Evolutionary conservation across 306 rosid species (phyloP).

Genomic region (Acacia crassicarpa): DNA sequence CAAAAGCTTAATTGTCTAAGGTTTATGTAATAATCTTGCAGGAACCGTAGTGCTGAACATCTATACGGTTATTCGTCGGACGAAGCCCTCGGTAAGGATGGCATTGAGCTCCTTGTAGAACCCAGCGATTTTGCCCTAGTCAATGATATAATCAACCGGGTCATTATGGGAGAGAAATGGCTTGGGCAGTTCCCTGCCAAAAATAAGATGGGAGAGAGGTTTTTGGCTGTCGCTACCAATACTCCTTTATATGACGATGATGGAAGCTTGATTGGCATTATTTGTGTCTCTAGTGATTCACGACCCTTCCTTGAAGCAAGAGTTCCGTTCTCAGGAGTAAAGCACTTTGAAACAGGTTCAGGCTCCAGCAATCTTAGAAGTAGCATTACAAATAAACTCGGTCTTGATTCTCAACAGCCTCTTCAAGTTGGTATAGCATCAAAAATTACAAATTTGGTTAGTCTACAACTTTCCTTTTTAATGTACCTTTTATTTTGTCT

Average conservation of each 20-base stretch:
- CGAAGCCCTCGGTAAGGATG: constrained; percentile 79
- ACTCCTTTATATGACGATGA: constrained; percentile 89
- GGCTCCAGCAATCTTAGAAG: constrained; percentile 46
- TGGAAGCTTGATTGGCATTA: constrained; percentile 66
- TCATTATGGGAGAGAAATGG: constrained; percentile 84
- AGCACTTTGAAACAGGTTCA: constrained; percentile 45
- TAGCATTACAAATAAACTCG: constrained; percentile 60
- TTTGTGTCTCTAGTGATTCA: constrained; percentile 75
- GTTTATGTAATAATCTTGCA: constrained; percentile 43
- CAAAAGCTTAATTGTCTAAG: constrained; percentile 6
- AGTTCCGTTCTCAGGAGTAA: constrained; percentile 37
- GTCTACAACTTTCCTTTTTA: constrained; percentile 34
- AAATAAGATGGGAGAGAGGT: constrained; percentile 71
- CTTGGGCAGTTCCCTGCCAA: constrained; percentile 83
- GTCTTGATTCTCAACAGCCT: constrained; percentile 90
- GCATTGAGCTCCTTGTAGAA: constrained; percentile 65
- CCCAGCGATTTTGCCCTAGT: constrained; percentile 56
- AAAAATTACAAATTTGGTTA: constrained; percentile 88
- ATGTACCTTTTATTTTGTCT: constrained; percentile 40
- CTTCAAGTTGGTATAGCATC: constrained; percentile 79
- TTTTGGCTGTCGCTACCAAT: constrained; percentile 55
- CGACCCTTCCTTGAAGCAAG: constrained; percentile 65
- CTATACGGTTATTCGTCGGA: constrained; percentile 79
- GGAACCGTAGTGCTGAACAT: constrained; percentile 92
- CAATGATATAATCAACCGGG: constrained; percentile 52